Evolutionary conservation across 2,329 filamentous ascomycete species (phyloP), one percentile per base, ranked within the genome.

Genomic region (Nemania bipapillata): DNA sequence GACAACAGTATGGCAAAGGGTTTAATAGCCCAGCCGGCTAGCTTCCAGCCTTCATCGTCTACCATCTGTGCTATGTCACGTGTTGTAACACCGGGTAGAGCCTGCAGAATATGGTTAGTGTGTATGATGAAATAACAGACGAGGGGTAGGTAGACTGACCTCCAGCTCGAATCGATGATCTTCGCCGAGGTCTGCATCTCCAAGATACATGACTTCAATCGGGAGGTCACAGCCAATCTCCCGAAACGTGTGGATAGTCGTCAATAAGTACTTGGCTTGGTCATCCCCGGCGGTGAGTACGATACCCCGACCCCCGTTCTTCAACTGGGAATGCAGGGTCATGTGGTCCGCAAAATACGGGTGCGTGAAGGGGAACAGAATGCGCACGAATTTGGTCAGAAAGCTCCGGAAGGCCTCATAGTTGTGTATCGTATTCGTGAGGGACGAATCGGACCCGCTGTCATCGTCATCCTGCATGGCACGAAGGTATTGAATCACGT

Each of bases 11-110:
- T 82, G 0, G 82, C 82, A 53, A 82, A 84, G 0, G 83, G 82
- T 69, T 85, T 85, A 24, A 79, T 81, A 0, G 82, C 82, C 82
- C 82, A 84, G 4, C 83, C 82, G 9, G 77, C 79, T 45, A 84
- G 72, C 37, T 76, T 77, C 83, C 82, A 85, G 22, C 82, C 82
- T 24, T 77, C 74, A 42, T 83, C 81, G 42, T 81, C 77, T 8
- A 84, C 79, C 81, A 84, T 84, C 28, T 78, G 77, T 12, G 77
- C 78, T 49, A 84, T 76, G 65, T 85, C 81, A 24, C 83, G 78
- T 1, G 82, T 84, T 11, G 81, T 77, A 7, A 85, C 82, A 3
- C 79, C 81, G 4, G 80, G 79, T 6, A 83, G 71, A 8, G 78
- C 35, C 72, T 74, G 8, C 1, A 22, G 26, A 47, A 8, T 6